Base-by-base conservation (phyloP, 345 rosid genomes). In the Pistacia atlantica region DNA sequence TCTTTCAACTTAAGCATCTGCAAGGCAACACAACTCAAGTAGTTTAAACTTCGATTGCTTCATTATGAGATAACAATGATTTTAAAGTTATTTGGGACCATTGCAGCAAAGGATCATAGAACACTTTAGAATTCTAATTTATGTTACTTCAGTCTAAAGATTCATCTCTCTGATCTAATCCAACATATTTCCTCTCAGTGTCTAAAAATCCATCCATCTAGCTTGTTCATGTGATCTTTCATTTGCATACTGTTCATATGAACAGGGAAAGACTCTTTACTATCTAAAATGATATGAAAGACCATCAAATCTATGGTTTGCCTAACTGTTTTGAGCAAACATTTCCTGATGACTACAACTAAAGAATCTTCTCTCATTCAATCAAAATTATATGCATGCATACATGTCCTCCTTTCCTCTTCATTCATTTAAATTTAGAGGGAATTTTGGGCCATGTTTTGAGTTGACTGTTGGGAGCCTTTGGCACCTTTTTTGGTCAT, bases 1-100 rank as follows among this genome's bases (percentile, higher is more conserved):
- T 88, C 93, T 76, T 87, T 72, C 61, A 91, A 83, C 85, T 86
- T 84, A 59, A 91, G 74, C 6, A 82, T 75, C 93, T 91, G 85
- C 58, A 81, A 69, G n/a, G 77, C 65, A 75, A 75, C 9, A 69
- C 3, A 64, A 35, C 46, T 13, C 33, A 28, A 74, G 54, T 46
- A 68, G 62, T 8, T 76, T 56, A 20, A 73, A 74, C 70, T n/a
- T 60, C 31, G 46, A 28, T 46, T 46, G 61, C 18, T 0, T 5
- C 11, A 60, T 25, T 4, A 42, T 42, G 46, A 33, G 0, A 57
- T 33, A 71, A 56, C 4, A 42, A 5, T 42, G 6, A 1, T 42
- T 42, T 42, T 42, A 42, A 42, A 42, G 46, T 42, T 42, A 42
- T 42, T 42, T 28, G 66, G 20, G 16, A 25, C 38, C n/a, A 60